Percentiles rank a stretch among this genome's conserved stretches.
Evolutionary conservation across 139 green algal genomes (phyloP).

Genomic region (Chlorella sp.): DNA sequence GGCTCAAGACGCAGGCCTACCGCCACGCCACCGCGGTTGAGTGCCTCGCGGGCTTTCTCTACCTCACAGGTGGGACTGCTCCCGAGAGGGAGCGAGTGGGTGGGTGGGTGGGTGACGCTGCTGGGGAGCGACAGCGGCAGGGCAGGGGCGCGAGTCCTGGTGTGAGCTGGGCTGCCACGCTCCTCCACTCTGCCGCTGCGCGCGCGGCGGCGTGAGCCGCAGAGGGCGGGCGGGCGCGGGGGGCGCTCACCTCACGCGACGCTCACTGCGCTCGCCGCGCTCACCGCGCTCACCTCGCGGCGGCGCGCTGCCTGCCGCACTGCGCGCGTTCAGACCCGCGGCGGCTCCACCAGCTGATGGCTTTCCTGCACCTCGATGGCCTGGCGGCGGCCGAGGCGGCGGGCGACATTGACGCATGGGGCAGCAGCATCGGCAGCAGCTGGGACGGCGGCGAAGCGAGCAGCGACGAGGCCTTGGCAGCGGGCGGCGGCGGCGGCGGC

Average conservation of each 20-base stretch:
- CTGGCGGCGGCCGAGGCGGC: no score
- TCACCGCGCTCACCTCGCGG: not conserved
- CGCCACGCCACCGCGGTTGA: conserved; percentile 58
- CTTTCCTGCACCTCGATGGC: no score
- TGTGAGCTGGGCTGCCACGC: no score
- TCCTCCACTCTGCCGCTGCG: not conserved
- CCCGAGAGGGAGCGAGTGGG: not conserved
- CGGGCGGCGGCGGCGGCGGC: no score
- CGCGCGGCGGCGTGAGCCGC: no score
- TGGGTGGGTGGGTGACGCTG: conserved; percentile 1
- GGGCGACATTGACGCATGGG: no score
- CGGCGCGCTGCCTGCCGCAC: not conserved
- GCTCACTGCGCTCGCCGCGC: not conserved
- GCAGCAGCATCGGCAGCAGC: no score
- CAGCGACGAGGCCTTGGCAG: no score
- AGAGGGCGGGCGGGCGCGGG: not conserved
- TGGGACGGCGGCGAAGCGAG: no score
- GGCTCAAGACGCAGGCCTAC: conserved; percentile 42
- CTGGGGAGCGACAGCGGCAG: not conserved
- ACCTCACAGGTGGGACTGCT: no score
- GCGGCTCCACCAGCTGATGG: not conserved
- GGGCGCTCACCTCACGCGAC: not conserved
- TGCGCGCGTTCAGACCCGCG: not conserved
- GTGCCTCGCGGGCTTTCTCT: conserved; percentile 48
- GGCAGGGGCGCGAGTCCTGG: not conserved